Conservation (phyloP, 805 yeast species). For the Pachysolen tannophilus region DNA sequence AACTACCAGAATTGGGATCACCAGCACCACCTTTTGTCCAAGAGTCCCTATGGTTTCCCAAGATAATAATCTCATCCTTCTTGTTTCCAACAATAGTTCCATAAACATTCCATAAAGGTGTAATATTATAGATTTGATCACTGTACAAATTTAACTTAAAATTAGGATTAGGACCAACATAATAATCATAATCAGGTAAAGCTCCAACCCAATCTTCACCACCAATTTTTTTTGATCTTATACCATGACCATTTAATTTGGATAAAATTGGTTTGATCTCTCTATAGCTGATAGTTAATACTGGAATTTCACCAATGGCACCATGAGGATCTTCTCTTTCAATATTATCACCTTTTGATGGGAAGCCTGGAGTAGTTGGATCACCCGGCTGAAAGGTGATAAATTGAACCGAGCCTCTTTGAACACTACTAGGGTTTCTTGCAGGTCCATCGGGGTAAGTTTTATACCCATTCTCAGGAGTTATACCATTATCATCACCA, state of each 20-base stretch:
- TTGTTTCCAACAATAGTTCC: conserved; percentile 51
- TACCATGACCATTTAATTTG: conserved; percentile 49
- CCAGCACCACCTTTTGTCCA: conserved; percentile 78
- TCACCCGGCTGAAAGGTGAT: conserved; percentile 41
- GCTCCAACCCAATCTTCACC: conserved; percentile 26
- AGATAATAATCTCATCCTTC: conserved; percentile 44
- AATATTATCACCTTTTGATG: conserved; percentile 33
- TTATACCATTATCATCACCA: conserved; percentile 31
- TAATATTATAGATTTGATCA: conserved; percentile 52
- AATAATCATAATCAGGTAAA: conserved; percentile 44
- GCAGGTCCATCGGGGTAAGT: conserved; percentile 65
- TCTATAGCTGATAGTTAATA: conserved; percentile 48
- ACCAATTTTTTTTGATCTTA: conserved; percentile 15
- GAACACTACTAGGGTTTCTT: conserved; percentile 59
- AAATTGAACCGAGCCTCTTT: conserved; percentile 41
- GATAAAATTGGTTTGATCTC: conserved; percentile 50
- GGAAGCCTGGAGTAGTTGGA: conserved; percentile 56
- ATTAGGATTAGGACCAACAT: conserved; percentile 44
- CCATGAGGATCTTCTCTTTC: conserved; percentile 33
- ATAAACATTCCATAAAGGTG: conserved; percentile 56
- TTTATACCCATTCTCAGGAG: conserved; percentile 40
- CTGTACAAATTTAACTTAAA: conserved; percentile 45
- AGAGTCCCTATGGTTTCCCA: conserved; percentile 77
- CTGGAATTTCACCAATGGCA: conserved; percentile 52
- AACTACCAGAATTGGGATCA: conserved; percentile 73